These are phyloP conservation scores for Solanum bulbocastanum DNA, from an alignment of 257 asterid species.

Conservation along the genomic window DNA sequence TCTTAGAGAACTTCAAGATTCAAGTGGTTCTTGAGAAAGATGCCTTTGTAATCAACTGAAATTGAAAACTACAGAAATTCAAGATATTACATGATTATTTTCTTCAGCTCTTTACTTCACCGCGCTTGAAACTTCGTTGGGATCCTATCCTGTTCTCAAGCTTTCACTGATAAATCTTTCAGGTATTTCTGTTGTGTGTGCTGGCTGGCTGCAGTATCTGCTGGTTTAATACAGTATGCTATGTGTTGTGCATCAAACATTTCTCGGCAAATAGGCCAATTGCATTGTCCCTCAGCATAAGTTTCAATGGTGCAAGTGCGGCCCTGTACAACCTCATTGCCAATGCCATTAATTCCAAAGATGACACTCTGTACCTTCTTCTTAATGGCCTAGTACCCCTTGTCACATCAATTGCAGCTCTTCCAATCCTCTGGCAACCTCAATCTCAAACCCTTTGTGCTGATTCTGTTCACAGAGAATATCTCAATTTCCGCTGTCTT, in stretches of 20 bases:
- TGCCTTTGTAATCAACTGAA: neutral
- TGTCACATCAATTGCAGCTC: conserved; percentile 18
- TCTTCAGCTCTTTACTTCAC: neutral
- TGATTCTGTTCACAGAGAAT: conserved; percentile 8
- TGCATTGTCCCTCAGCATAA: conserved; percentile 46
- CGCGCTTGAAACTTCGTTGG: neutral
- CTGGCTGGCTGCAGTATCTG: conserved; percentile 56
- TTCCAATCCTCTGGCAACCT: conserved; percentile 15
- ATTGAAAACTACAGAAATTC: neutral
- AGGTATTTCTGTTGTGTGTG: conserved; percentile 44
- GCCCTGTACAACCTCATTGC: conserved; percentile 50
- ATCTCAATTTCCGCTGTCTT: conserved; percentile 20
- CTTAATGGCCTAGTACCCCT: conserved; percentile 49
- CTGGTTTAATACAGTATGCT: conserved; percentile 68
- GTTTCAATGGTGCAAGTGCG: conserved; percentile 58
- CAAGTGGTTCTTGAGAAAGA: neutral
- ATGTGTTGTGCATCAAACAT: conserved; percentile 45
- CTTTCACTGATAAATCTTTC: neutral
- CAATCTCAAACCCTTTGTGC: conserved; percentile 14
- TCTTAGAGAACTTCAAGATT: neutral
- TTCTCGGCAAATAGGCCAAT: conserved; percentile 37
- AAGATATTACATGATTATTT: neutral
- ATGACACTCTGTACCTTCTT: conserved; percentile 33
- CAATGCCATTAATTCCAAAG: conserved; percentile 31
- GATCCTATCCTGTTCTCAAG: neutral